phyloP scores from a whole-genome alignment of 2,329 filamentous ascomycete genomes.

The Lasiodiplodia gonubiensis region DNA sequence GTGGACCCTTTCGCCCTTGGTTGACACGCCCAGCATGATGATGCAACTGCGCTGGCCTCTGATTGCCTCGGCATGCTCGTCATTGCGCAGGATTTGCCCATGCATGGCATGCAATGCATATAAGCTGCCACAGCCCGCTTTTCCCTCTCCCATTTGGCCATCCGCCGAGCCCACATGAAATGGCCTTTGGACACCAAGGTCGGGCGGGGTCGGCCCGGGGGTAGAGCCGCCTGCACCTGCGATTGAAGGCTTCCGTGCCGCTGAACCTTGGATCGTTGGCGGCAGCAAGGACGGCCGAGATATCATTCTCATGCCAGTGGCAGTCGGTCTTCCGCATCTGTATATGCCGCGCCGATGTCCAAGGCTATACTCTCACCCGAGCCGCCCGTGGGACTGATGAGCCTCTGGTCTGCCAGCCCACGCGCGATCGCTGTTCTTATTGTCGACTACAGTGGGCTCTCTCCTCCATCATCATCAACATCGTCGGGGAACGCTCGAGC shows the following conservation, averaged over 20 bases:
- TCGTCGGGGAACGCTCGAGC: background rate
- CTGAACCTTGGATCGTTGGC: background rate
- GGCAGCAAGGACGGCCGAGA: background rate
- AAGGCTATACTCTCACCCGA: background rate
- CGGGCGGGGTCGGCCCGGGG: slow-evolving; percentile 21
- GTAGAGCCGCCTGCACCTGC: slow-evolving; percentile 9
- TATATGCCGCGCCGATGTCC: slow-evolving; percentile 48
- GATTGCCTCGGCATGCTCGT: slow-evolving; percentile 13
- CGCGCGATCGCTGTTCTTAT: background rate
- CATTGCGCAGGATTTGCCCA: slow-evolving; percentile 21
- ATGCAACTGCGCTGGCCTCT: background rate
- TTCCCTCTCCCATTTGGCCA: slow-evolving; percentile 20
- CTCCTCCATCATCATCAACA: background rate
- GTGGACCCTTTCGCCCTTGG: slow-evolving; percentile 14
- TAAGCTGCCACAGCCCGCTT: slow-evolving; percentile 29
- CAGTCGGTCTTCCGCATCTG: slow-evolving; percentile 20
- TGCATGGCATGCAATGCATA: slow-evolving; percentile 28
- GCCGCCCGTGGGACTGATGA: background rate
- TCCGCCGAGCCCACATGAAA: slow-evolving; percentile 20
- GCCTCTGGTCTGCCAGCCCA: background rate
- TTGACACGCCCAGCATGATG: slow-evolving; percentile 14
- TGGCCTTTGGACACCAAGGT: slow-evolving; percentile 1
- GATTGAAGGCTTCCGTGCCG: slow-evolving; percentile 9
- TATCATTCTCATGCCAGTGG: slow-evolving; percentile 47
- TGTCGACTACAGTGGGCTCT: background rate